Evolutionary conservation across 805 yeast genomes (phyloP).

Genomic region (Osmozyma mogii): DNA sequence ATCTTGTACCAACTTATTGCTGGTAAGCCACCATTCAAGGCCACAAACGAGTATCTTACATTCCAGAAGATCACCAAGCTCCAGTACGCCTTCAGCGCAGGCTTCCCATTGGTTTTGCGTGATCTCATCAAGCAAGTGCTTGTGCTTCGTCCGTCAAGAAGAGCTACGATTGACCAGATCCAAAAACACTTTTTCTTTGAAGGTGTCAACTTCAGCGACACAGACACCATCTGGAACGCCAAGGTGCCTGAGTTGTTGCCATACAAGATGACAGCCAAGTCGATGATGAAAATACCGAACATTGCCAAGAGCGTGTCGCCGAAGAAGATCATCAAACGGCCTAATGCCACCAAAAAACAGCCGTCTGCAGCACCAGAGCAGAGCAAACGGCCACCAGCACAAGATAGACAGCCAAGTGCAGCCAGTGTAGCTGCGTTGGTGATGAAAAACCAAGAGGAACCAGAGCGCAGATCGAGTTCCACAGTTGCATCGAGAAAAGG

Average conservation of each 20-base stretch:
- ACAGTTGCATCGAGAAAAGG: no score
- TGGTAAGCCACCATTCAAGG: conserved; percentile 74
- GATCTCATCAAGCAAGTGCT: conserved; percentile 62
- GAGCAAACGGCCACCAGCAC: no score
- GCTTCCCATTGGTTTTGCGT: conserved; percentile 50
- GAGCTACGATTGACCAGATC: conserved; percentile 51
- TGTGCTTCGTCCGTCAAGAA: conserved; percentile 59
- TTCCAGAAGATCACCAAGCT: conserved; percentile 76
- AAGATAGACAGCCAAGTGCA: no score
- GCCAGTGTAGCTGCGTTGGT: no score
- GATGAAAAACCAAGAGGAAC: no score
- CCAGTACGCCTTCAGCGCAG: conserved; percentile 55
- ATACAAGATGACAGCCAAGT: conserved; percentile 64
- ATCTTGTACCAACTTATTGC: conserved; percentile 56
- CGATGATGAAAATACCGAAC: conserved; percentile 68
- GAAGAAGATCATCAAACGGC: background rate
- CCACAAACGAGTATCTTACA: conserved; percentile 72
- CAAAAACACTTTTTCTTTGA: conserved; percentile 68
- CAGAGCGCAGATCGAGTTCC: no score
- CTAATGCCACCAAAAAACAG: background rate
- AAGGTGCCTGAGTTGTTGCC: conserved; percentile 64
- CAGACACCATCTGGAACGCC: conserved; percentile 59
- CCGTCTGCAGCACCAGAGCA: no score
- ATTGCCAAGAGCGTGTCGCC: conserved; percentile 5
- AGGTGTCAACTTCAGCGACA: conserved; percentile 58